Percentiles rank a stretch among this genome's conserved stretches.
Conservation (phyloP, 768 basidiomycete species). For the Punctularia strigosozonata region DNA sequence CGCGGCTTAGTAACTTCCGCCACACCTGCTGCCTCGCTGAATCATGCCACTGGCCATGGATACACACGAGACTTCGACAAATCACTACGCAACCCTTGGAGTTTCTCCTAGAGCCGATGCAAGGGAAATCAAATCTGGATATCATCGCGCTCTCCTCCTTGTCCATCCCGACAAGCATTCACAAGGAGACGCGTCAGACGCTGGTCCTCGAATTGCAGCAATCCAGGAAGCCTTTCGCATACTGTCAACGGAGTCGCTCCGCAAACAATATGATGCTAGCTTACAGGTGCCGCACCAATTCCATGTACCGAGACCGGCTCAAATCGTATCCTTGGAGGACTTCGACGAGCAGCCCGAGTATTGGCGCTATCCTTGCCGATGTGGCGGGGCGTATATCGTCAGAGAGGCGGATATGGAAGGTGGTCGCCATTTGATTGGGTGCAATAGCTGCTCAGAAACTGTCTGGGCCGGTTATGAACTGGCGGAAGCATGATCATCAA, state of each 20-base stretch:
- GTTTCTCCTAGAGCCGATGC: slow-evolving; percentile 36
- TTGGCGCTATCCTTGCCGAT: slow-evolving; percentile 62
- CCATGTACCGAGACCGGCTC: slow-evolving; percentile 52
- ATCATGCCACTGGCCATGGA: background rate
- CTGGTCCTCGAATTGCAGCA: slow-evolving; percentile 34
- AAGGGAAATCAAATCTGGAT: slow-evolving; percentile 55
- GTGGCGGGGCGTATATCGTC: slow-evolving; percentile 57
- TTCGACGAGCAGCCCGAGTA: slow-evolving; percentile 28
- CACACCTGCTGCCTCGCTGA: background rate
- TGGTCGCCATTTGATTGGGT: slow-evolving; percentile 63
- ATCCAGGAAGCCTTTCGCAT: slow-evolving; percentile 60
- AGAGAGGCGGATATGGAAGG: slow-evolving; percentile 47
- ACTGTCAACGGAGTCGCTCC: slow-evolving; percentile 37
- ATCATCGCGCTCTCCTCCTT: slow-evolving; percentile 52
- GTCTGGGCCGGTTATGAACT: slow-evolving; percentile 81
- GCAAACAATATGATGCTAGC: slow-evolving; percentile 38
- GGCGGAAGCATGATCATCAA: too few species aligned
- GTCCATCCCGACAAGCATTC: slow-evolving; percentile 52
- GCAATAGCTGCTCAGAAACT: slow-evolving; percentile 68
- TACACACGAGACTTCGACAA: slow-evolving; percentile 6
- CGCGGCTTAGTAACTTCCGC: background rate
- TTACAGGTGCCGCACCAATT: slow-evolving; percentile 7
- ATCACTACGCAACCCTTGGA: slow-evolving; percentile 54
- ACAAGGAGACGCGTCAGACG: background rate
- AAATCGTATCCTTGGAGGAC: slow-evolving; percentile 69